Evolutionary conservation across 305 asterid species (phyloP), one percentile per base, ranked within the genome.

Genomic region (Ilex paraguariensis): DNA sequence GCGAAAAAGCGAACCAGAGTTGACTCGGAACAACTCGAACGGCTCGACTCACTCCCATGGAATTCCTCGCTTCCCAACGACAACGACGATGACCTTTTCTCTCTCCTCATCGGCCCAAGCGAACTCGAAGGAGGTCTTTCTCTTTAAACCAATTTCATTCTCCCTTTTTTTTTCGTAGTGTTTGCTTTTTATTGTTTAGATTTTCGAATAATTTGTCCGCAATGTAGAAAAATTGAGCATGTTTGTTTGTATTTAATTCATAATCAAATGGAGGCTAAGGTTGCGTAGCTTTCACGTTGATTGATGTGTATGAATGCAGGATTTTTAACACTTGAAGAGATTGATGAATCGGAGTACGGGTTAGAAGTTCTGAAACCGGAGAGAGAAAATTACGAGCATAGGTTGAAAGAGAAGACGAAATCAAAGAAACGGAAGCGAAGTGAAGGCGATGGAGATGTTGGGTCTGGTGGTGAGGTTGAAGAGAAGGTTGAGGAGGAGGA

Each of bases 91-190:
- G 85, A 83, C 49, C 82, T 77, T 53, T 66, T 81, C 32, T 74
- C 91, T 40, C 67, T 80, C 59, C 77, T 92, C 63, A 72, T 80
- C 56, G 98, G 94, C 65, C 82, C 89, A 57, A 79, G 85, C 65
- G 95, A 89, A n/a, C 91, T 85, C 56, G 89, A 87, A 61, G 97
- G 98, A 87, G 98, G 98, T 92, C 42, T 10, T 4, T 56, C 13
- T 56, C 15, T 56, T 10, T 56, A 0, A 3, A 8, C 13, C 54
- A 50, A 15, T 52, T 14, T 52, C 28, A 6, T 14, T 14, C 31
- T 52, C 8, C 28, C 56, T n/a, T 17, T 52, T 14, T n/a, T n/a
- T n/a, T 46, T 10, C 5, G 52, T 46, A 13, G 4, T 11, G 13
- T 46, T 10, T 46, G 52, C 10, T 46, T 13, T 13, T 3, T 0